Conservation (phyloP, 208 protist species). For the Phytomonas sp. region DNA sequence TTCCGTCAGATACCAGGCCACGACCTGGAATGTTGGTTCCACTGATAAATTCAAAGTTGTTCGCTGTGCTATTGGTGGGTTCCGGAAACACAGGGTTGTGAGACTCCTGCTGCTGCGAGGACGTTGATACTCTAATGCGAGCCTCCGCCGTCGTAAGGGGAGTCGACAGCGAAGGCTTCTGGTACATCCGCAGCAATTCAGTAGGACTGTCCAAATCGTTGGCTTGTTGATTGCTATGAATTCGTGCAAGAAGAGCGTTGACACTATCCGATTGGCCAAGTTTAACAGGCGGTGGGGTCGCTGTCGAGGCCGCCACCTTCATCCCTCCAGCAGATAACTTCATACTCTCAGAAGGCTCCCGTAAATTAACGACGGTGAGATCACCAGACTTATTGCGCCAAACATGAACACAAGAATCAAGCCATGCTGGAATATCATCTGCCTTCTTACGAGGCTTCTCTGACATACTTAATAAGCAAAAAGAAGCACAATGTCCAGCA, state of each 20-base stretch:
- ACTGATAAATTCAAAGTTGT: slow-evolving; percentile 49
- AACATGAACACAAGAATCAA: slow-evolving; percentile 33
- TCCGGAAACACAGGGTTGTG: slow-evolving; percentile 15
- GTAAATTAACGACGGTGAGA: slow-evolving; percentile 64
- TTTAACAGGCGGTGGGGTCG: slow-evolving; percentile 8
- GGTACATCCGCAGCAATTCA: neutral
- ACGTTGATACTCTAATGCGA: neutral
- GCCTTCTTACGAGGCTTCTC: slow-evolving; percentile 21
- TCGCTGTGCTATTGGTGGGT: slow-evolving; percentile 14
- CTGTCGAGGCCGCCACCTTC: neutral
- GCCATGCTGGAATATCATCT: slow-evolving; percentile 28
- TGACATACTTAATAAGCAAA: too few relatives aligned
- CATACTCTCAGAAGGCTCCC: slow-evolving; percentile 38
- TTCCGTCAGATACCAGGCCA: slow-evolving; percentile 17
- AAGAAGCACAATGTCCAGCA: too few relatives aligned
- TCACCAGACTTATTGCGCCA: slow-evolving; percentile 55
- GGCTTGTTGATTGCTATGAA: slow-evolving; percentile 17
- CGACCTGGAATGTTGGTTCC: slow-evolving; percentile 65
- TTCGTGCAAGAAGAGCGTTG: slow-evolving; percentile 27
- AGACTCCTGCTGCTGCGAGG: slow-evolving; percentile 5
- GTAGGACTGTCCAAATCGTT: slow-evolving; percentile 3
- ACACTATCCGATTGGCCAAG: slow-evolving; percentile 20
- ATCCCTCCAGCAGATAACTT: neutral
- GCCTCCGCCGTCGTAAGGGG: neutral
- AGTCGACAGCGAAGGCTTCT: neutral